Evolutionary conservation across 2,329 filamentous ascomycete genomes (phyloP).

Genomic region (Tolypocladium paradoxum): DNA sequence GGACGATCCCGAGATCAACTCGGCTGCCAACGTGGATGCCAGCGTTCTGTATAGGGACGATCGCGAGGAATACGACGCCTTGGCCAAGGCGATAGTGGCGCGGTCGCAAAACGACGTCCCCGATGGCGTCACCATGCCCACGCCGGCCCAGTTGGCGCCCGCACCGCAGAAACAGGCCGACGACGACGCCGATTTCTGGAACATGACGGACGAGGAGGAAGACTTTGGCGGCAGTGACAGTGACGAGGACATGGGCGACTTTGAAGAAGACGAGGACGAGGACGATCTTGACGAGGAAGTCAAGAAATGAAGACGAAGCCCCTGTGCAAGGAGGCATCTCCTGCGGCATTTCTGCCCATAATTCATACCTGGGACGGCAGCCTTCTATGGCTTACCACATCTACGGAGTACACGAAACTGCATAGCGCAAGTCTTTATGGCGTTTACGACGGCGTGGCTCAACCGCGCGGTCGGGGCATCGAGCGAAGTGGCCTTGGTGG

Average conservation of each 20-base stretch:
- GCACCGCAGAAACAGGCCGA: slow-evolving; percentile 48
- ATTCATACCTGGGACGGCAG: too few species aligned
- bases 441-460: background rate
- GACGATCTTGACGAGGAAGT: slow-evolving; percentile 27
- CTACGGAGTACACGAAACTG: background rate
- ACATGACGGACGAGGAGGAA: slow-evolving; percentile 62
- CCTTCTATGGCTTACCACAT: background rate
- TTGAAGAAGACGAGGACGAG: slow-evolving; percentile 48
- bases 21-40: slow-evolving; percentile 90
- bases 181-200: slow-evolving; percentile 76
- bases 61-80: slow-evolving; percentile 56
- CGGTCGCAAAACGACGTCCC: slow-evolving; percentile 72
- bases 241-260: slow-evolving; percentile 51
- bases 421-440: slow-evolving; percentile 1
- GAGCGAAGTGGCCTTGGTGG: background rate
- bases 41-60: slow-evolving; percentile 74
- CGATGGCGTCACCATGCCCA: slow-evolving; percentile 70
- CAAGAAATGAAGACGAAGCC: background rate
- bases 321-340: background rate
- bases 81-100: slow-evolving; percentile 60
- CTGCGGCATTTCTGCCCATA: too few species aligned
- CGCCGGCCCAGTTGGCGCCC: slow-evolving; percentile 50
- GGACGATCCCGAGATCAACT: slow-evolving; percentile 87
- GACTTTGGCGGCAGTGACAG: slow-evolving; percentile 70
- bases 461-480: background rate